phyloP scores from a whole-genome alignment of 2,329 filamentous ascomycete species.

The Ophiostoma piceae region DNA sequence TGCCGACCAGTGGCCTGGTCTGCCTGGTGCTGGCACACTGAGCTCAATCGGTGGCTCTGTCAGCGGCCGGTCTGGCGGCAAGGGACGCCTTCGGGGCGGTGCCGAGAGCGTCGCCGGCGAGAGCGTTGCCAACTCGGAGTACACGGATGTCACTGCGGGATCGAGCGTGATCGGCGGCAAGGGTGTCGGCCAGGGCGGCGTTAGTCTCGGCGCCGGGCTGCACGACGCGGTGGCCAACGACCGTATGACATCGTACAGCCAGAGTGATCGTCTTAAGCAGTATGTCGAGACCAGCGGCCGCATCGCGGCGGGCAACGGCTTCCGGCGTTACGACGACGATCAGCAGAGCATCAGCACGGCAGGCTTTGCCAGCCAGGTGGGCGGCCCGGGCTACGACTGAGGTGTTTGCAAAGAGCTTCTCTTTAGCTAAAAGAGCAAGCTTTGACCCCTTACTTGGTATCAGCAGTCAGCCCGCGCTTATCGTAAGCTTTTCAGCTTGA shows the following conservation, averaged over 20 bases:
- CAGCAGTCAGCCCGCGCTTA: background rate
- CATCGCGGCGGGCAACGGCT: conserved; percentile 60
- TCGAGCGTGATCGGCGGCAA: conserved; percentile 72
- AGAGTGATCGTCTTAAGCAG: conserved; percentile 86
- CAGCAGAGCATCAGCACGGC: conserved; percentile 94
- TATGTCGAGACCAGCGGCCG: conserved; percentile 78
- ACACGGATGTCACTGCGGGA: conserved; percentile 64
- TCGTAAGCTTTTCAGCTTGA: background rate
- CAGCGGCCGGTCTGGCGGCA: conserved; percentile 58
- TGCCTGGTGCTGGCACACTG: conserved; percentile 56
- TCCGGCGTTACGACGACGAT: conserved; percentile 77
- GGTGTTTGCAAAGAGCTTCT: background rate
- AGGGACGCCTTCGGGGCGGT: conserved; percentile 55
- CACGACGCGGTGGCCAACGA: conserved; percentile 65
- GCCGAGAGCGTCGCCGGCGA: conserved; percentile 82
- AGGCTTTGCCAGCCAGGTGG: conserved; percentile 92
- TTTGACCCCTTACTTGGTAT: background rate
- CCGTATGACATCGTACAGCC: conserved; percentile 58
- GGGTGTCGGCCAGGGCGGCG: conserved; percentile 75
- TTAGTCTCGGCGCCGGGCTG: conserved; percentile 76
- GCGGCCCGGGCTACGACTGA: conserved; percentile 53
- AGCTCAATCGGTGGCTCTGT: background rate
- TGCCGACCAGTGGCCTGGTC: conserved; percentile 78
- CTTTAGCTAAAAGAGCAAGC: background rate
- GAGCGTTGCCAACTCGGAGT: conserved; percentile 85